phyloP scores from a whole-genome alignment of 2,329 filamentous ascomycete species.

The Xylogone sp. region DNA sequence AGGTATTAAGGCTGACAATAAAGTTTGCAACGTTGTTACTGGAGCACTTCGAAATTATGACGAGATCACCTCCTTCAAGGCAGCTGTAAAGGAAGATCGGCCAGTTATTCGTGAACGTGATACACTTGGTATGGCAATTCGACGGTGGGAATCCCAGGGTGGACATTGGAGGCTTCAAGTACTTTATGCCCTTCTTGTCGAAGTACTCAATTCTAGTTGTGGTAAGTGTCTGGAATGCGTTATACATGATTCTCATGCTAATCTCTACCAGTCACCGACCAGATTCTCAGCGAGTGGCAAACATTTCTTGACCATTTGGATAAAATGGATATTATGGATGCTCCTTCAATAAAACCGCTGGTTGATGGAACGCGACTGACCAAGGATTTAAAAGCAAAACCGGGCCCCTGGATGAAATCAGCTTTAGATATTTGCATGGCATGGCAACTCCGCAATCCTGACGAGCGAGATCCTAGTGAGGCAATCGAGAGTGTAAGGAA shows the following conservation, averaged over 20 bases:
- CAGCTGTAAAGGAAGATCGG: slow-evolving; percentile 43
- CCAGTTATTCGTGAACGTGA: slow-evolving; percentile 52
- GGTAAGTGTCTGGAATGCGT: not conserved
- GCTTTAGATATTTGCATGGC: slow-evolving; percentile 77
- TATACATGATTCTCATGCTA: too few relatives aligned
- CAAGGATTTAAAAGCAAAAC: slow-evolving; percentile 60
- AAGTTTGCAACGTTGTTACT: slow-evolving; percentile 63
- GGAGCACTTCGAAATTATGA: slow-evolving; percentile 58
- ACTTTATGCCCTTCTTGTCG: slow-evolving; percentile 62
- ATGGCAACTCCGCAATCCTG: slow-evolving; percentile 85
- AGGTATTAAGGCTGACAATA: slow-evolving; percentile 77
- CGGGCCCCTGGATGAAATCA: slow-evolving; percentile 79
- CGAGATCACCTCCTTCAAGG: slow-evolving; percentile 62
- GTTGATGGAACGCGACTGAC: slow-evolving; percentile 74
- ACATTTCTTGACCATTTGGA: slow-evolving; percentile 51
- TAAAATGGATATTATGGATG: slow-evolving; percentile 52
- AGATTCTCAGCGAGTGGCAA: slow-evolving; percentile 48
- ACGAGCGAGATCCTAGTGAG: slow-evolving; percentile 51
- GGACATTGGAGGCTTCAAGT: slow-evolving; percentile 69
- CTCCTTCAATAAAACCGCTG: slow-evolving; percentile 54
- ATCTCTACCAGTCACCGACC: slow-evolving; percentile 21
- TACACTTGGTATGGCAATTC: slow-evolving; percentile 69
- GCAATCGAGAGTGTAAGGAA: slow-evolving; percentile 57
- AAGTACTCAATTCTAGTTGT: slow-evolving; percentile 43
- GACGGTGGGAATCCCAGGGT: slow-evolving; percentile 60